Percentiles rank a stretch among this genome's conserved stretches.
Conservation (phyloP, 2,329 filamentous ascomycete species). For the Alternaria postmessia region DNA sequence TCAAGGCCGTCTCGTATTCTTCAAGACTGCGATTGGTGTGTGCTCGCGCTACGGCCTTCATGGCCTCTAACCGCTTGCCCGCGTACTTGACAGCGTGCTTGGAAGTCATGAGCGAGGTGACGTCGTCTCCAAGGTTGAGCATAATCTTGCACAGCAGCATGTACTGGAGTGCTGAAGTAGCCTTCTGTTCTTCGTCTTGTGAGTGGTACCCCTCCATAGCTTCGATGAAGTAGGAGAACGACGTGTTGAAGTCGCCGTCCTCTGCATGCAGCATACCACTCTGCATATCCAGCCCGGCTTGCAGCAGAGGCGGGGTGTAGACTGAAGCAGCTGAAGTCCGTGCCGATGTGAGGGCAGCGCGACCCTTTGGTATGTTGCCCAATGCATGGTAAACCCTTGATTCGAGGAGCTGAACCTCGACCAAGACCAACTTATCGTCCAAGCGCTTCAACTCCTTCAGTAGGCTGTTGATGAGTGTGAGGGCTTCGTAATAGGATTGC, state of each 20-base stretch:
- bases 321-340: constrained; percentile 95
- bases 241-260: constrained; percentile 98
- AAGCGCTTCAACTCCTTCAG: constrained; percentile 96
- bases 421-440: constrained; percentile 96
- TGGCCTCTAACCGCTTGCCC: constrained; percentile 93
- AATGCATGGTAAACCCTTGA: constrained; percentile 97
- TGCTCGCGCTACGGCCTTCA: constrained; percentile 97
- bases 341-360: constrained; percentile 91
- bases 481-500: constrained; percentile 95
- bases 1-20: constrained; percentile 93
- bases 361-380: constrained; percentile 94
- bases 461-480: constrained; percentile 95
- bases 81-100: constrained; percentile 98
- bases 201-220: constrained; percentile 96
- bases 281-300: constrained; percentile 98
- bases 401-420: constrained; percentile 97
- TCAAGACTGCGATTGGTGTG: constrained; percentile 95
- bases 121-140: constrained; percentile 96
- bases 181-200: constrained; percentile 85
- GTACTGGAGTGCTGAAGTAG: constrained; percentile 98
- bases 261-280: constrained; percentile 98
- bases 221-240: constrained; percentile 99
- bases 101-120: constrained; percentile 90
- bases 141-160: constrained; percentile 99
- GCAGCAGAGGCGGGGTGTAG: constrained; percentile 93